phyloP scores from a whole-genome alignment of 345 rosid genomes.

The Lagerstroemia speciosa region DNA sequence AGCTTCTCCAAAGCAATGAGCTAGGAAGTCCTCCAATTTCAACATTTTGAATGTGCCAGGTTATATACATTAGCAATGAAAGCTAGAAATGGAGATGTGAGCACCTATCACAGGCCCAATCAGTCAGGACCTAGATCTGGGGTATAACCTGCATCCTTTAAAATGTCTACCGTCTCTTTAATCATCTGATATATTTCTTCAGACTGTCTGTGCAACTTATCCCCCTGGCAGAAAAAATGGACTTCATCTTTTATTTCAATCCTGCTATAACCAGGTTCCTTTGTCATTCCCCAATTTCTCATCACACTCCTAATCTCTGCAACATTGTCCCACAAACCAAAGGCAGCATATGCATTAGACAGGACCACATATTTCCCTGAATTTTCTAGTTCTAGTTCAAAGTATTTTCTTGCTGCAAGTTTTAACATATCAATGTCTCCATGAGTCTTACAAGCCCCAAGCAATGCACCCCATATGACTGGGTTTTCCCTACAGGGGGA shows the following conservation, averaged over 20 bases:
- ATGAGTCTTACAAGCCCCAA: constrained; percentile 58
- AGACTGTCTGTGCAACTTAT: constrained; percentile 35
- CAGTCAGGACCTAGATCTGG: constrained; percentile 23
- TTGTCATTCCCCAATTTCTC: constrained; percentile 37
- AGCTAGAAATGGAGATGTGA: neutral
- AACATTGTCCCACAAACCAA: constrained; percentile 53
- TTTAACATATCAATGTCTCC: constrained; percentile 43
- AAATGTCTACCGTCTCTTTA: constrained; percentile 29
- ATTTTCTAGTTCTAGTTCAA: constrained; percentile 48
- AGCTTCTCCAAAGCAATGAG: neutral
- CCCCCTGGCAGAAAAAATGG: constrained; percentile 42
- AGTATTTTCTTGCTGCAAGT: constrained; percentile 43
- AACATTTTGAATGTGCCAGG: neutral
- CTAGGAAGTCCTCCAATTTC: neutral
- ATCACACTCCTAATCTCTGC: constrained; percentile 48
- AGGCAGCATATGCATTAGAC: constrained; percentile 51
- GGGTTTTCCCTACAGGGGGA: constrained; percentile 53
- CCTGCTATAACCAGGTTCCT: constrained; percentile 62
- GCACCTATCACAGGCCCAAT: constrained; percentile 2
- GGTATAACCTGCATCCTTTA: constrained; percentile 39
- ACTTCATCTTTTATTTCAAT: constrained; percentile 51
- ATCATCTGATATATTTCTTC: constrained; percentile 38
- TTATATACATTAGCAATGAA: neutral
- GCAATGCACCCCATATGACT: constrained; percentile 62
- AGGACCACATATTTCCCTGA: constrained; percentile 62